phyloP scores from a whole-genome alignment of 2,329 filamentous ascomycete species.

The Falciphora oryzae region DNA sequence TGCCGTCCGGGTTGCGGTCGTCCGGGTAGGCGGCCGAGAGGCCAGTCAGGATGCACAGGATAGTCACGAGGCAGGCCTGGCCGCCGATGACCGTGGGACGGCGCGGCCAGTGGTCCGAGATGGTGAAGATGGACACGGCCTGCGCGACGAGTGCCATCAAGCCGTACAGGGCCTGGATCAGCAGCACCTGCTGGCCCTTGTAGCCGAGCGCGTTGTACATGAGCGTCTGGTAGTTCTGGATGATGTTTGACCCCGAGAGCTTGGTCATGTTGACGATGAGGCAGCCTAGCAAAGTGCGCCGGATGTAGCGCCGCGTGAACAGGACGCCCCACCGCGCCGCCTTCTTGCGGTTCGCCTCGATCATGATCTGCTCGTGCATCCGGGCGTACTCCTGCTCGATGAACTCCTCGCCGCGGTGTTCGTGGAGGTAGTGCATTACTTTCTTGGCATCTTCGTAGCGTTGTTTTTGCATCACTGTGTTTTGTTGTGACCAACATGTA shows the following conservation, averaged over 20 bases:
- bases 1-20: slow-evolving; percentile 17
- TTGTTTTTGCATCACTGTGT: slow-evolving; percentile 18
- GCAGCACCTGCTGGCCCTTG: slow-evolving; percentile 38
- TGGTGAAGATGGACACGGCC: slow-evolving; percentile 22
- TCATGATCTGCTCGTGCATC: slow-evolving; percentile 21
- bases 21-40: slow-evolving; percentile 19
- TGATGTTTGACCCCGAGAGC: slow-evolving; percentile 23
- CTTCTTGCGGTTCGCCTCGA: slow-evolving; percentile 17
- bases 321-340: slow-evolving; percentile 17
- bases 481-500: not conserved
- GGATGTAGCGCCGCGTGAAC: slow-evolving; percentile 24
- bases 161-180: slow-evolving; percentile 40
- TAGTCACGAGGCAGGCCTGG: slow-evolving; percentile 15
- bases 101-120: slow-evolving; percentile 26
- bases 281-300: slow-evolving; percentile 22
- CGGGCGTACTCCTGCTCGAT: slow-evolving; percentile 19
- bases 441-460: slow-evolving; percentile 21
- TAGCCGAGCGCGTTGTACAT: slow-evolving; percentile 38
- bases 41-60: slow-evolving; percentile 18
- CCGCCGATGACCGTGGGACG: slow-evolving; percentile 16
- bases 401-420: slow-evolving; percentile 19
- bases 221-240: slow-evolving; percentile 29
- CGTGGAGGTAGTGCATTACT: slow-evolving; percentile 20
- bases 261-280: slow-evolving; percentile 27
- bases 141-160: slow-evolving; percentile 27